A percentile compares a stretch with the other conserved stretches of the same genome.
phyloP scores from a whole-genome alignment of 2,329 filamentous ascomycete genomes.

The Pyrenophora graminea region DNA sequence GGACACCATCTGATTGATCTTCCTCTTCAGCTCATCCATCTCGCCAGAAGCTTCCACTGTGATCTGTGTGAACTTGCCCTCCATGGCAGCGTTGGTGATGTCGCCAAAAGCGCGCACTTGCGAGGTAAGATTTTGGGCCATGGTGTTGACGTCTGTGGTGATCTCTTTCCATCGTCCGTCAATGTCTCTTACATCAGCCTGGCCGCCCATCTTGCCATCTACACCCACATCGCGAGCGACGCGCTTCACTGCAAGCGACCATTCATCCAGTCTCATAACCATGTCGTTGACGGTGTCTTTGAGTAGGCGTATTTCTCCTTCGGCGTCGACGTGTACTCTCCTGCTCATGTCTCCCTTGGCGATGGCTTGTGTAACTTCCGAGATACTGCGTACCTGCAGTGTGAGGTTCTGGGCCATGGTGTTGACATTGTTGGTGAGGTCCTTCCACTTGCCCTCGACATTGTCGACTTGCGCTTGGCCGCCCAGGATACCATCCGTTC shows the following conservation, averaged over 20 bases:
- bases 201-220: constrained; percentile 97
- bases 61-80: constrained; percentile 95
- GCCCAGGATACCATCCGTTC: constrained; percentile 66
- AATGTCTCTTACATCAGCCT: constrained; percentile 90
- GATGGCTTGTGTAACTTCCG: constrained; percentile 91
- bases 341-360: constrained; percentile 94
- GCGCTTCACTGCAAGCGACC: constrained; percentile 93
- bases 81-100: constrained; percentile 96
- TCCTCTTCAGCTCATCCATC: constrained; percentile 98
- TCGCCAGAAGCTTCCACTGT: constrained; percentile 97
- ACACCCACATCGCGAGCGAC: constrained; percentile 97
- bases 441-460: constrained; percentile 69
- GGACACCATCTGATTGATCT: constrained; percentile 99
- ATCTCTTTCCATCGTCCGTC: constrained; percentile 98
- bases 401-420: constrained; percentile 69
- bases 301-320: constrained; percentile 89
- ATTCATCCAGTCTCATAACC: constrained; percentile 92
- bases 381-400: constrained; percentile 81
- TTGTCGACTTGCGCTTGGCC: constrained; percentile 68
- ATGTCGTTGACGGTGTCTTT: constrained; percentile 99
- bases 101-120: constrained; percentile 98
- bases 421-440: constrained; percentile 69
- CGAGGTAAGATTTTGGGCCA: constrained; percentile 81
- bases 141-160: constrained; percentile 93
- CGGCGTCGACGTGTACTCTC: constrained; percentile 92